Conservation (phyloP, 2,329 filamentous ascomycete genomes). For the Chaetoscypha palmicola region DNA sequence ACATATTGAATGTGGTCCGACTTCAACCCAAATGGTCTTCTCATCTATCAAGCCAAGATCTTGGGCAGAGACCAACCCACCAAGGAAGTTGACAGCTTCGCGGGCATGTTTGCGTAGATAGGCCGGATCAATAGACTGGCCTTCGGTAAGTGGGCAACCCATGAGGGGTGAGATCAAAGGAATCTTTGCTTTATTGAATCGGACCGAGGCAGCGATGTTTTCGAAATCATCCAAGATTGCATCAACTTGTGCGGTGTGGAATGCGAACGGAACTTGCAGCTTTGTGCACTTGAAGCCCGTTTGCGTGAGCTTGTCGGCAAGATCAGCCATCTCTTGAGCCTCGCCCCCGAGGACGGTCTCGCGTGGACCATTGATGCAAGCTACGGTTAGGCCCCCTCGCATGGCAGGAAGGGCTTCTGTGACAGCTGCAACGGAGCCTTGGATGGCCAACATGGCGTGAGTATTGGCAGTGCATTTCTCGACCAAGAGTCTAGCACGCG, state of each 20-base stretch:
- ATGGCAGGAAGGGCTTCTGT: conserved; percentile 46
- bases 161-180: conserved; percentile 63
- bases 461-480: conserved; percentile 58
- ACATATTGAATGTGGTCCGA: conserved; percentile 69
- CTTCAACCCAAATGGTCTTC: conserved; percentile 58
- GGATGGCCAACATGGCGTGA: conserved; percentile 58
- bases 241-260: conserved; percentile 60
- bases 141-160: conserved; percentile 51
- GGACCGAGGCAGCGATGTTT: conserved; percentile 43
- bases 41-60: conserved; percentile 53
- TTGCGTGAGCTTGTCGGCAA: conserved; percentile 40
- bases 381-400: conserved; percentile 40
- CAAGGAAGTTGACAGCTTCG: conserved; percentile 62
- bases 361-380: conserved; percentile 69
- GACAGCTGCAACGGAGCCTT: conserved; percentile 32
- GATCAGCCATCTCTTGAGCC: conserved; percentile 45
- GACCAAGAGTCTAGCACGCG: conserved; percentile 57
- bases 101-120: conserved; percentile 62
- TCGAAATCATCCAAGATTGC: conserved; percentile 56
- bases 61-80: conserved; percentile 52
- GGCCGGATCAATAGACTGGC: conserved; percentile 47
- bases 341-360: conserved; percentile 67
- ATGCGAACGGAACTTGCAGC: conserved; percentile 60
- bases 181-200: conserved; percentile 48
- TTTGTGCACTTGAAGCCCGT: conserved; percentile 53